A percentile compares a stretch with the other conserved stretches of the same genome.
phyloP scores from a whole-genome alignment of 371 early-diverging fungal genomes.

The Batkoa obscura region DNA sequence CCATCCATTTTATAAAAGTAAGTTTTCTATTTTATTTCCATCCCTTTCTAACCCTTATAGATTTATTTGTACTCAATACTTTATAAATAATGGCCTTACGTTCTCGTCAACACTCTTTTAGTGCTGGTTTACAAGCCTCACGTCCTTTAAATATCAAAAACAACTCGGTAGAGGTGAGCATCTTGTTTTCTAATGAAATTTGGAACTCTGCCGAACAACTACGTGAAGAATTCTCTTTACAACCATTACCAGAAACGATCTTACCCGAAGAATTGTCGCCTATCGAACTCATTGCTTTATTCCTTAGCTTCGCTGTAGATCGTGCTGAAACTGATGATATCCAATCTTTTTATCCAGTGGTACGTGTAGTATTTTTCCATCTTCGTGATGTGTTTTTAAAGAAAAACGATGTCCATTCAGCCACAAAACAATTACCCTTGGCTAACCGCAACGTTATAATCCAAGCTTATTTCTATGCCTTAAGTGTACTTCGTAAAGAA shows the following conservation, averaged over 20 bases:
- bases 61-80: no score
- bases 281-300: constrained; percentile 53
- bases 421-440: constrained; percentile 31
- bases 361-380: constrained; percentile 55
- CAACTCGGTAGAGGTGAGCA: constrained; percentile 55
- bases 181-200: constrained; percentile 62
- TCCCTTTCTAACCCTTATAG: no score
- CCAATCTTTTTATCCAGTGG: constrained; percentile 35
- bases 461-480: constrained; percentile 64
- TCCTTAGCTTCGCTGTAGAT: constrained; percentile 45
- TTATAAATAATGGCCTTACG: no score
- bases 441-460: constrained; percentile 43
- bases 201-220: constrained; percentile 82
- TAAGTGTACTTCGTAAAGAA: constrained; percentile 37
- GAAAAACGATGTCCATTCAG: constrained; percentile 71
- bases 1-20: no score
- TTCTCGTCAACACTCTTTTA: constrained; percentile 1
- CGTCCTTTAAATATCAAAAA: constrained; percentile 71
- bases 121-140: constrained; percentile 10
- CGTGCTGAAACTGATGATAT: constrained; percentile 29
- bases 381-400: constrained; percentile 52
- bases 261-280: constrained; percentile 33
- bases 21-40: no score
- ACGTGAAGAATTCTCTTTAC: constrained; percentile 47
- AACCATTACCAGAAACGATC: constrained; percentile 14